phyloP scores from a whole-genome alignment of 1,284 basidiomycete species.

The Fomitopsis schrenkii region DNA sequence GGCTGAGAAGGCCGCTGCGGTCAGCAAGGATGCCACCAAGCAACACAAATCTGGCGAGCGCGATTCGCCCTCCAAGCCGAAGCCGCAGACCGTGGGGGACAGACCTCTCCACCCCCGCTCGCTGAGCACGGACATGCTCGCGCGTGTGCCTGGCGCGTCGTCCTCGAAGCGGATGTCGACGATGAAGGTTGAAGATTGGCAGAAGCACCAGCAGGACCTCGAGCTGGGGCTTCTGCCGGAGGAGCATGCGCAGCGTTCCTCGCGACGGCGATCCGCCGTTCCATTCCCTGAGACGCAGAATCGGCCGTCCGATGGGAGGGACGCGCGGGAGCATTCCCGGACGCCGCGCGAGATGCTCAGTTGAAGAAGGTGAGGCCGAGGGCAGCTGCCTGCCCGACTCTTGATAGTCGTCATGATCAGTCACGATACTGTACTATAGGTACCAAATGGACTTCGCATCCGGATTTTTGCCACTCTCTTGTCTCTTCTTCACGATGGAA shows the following conservation, averaged over 20 bases:
- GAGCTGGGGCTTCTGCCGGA: constrained; percentile 24
- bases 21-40: constrained; percentile 40
- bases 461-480: neutral
- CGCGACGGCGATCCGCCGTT: constrained; percentile 23
- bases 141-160: constrained; percentile 31
- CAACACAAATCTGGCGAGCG: constrained; percentile 44
- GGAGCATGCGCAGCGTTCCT: constrained; percentile 22
- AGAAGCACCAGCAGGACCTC: constrained; percentile 57
- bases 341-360: constrained; percentile 14
- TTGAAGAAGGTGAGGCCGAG: constrained; percentile 5
- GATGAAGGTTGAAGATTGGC: constrained; percentile 82
- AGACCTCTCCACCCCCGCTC: constrained; percentile 42
- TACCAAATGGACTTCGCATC: neutral
- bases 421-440: constrained; percentile 4
- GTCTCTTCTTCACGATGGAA: constrained; percentile 1
- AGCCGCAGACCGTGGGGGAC: constrained; percentile 25
- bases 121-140: constrained; percentile 58
- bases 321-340: constrained; percentile 24
- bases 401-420: neutral
- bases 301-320: constrained; percentile 12
- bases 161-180: constrained; percentile 64
- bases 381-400: constrained; percentile 12
- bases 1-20: constrained; percentile 61
- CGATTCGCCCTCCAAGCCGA: constrained; percentile 14
- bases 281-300: constrained; percentile 32